These are phyloP conservation scores for Pseudomicrostroma phylloplanum DNA, from an alignment of 1,284 basidiomycete species.

Conservation along the genomic window DNA sequence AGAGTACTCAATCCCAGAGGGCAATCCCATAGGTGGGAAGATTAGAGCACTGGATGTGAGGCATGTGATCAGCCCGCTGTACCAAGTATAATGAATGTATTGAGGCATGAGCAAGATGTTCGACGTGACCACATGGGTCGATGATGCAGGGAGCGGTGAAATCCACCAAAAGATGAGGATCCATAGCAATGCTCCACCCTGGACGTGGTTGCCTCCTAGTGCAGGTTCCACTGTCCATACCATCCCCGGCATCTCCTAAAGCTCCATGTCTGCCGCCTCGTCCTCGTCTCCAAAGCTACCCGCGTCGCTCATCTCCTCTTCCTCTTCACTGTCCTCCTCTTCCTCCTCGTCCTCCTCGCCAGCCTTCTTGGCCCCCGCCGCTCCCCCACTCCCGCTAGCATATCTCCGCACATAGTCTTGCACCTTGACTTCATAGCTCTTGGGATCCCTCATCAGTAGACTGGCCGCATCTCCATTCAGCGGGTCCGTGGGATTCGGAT, in stretches of 20 bases:
- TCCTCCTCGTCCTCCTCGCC: slow-evolving; percentile 26
- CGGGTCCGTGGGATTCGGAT: slow-evolving; percentile 96
- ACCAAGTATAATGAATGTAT: too few species aligned
- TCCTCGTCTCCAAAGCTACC: slow-evolving; percentile 41
- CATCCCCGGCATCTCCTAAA: slow-evolving; percentile 17
- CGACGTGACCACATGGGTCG: too few species aligned
- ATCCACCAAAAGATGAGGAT: too few species aligned
- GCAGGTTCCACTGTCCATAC: neutral
- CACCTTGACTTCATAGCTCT: slow-evolving; percentile 55
- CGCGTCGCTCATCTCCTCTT: slow-evolving; percentile 44
- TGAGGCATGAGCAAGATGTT: too few species aligned
- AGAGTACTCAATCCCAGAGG: too few species aligned
- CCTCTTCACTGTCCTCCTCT: slow-evolving; percentile 31
- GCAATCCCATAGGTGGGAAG: too few species aligned
- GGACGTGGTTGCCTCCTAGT: too few species aligned
- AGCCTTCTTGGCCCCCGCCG: slow-evolving; percentile 7
- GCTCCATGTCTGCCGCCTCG: slow-evolving; percentile 30
- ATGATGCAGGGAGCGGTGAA: too few species aligned
- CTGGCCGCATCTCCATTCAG: slow-evolving; percentile 96
- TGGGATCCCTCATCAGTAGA: slow-evolving; percentile 89
- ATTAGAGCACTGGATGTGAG: too few species aligned
- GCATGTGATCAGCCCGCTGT: too few species aligned
- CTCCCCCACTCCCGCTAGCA: slow-evolving; percentile 28
- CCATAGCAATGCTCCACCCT: too few species aligned
- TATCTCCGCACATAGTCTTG: slow-evolving; percentile 38